Conservation (phyloP, 2,329 filamentous ascomycete species). For the Colletotrichum tanaceti region DNA sequence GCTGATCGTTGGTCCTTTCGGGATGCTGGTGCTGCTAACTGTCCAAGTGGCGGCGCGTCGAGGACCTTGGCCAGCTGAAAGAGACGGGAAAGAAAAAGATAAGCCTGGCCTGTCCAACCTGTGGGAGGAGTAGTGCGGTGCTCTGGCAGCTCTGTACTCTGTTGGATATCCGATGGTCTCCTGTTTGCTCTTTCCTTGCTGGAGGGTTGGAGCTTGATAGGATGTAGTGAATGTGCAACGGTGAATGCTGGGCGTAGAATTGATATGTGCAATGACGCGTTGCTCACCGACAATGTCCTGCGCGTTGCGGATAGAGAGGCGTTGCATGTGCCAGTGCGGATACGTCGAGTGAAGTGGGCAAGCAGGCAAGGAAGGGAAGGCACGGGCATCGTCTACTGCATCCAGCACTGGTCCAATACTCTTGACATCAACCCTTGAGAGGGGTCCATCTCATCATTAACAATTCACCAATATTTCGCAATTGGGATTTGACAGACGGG, state of each 20-base stretch:
- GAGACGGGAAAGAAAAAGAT: not conserved
- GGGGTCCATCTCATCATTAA: constrained; percentile 3
- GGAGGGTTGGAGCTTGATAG: not conserved
- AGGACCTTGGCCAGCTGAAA: constrained; percentile 37
- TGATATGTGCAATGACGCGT: constrained; percentile 16
- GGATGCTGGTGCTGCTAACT: constrained; percentile 32
- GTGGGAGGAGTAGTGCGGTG: not conserved
- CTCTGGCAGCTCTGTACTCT: constrained; percentile 2
- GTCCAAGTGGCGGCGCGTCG: constrained; percentile 26
- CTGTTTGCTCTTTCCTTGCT: not conserved
- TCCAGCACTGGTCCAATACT: not conserved
- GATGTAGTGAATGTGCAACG: not conserved
- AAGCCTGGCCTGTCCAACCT: not conserved
- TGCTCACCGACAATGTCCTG: not conserved
- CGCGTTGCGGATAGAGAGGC: not conserved
- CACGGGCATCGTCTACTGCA: not conserved
- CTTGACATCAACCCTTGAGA: not conserved
- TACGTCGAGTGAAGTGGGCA: constrained; percentile 12
- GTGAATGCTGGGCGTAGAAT: not conserved
- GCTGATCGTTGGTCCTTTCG: constrained; percentile 36
- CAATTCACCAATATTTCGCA: not conserved
- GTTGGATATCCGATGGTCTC: constrained; percentile 18
- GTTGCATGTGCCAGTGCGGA: constrained; percentile 9
- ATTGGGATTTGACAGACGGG: not conserved
- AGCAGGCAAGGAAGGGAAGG: constrained; percentile 18